Evolutionary conservation across 2,329 filamentous ascomycete species (phyloP).

Genomic region (Neonectria magnoliae): DNA sequence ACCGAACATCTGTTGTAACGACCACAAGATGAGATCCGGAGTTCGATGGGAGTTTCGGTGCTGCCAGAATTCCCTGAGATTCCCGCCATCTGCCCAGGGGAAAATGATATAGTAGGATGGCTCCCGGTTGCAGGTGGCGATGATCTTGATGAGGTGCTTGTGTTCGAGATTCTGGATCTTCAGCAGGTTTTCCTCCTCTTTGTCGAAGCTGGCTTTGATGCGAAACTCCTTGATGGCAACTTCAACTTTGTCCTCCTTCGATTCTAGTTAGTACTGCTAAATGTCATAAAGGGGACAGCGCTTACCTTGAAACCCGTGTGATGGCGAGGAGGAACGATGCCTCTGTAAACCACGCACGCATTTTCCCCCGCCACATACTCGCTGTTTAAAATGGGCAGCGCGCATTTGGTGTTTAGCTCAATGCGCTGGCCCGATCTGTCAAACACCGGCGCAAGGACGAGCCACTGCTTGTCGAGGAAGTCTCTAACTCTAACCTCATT

Average conservation of each 20-base stretch:
- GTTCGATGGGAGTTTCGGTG: not conserved
- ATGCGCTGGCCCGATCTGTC: not conserved
- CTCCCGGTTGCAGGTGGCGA: constrained; percentile 23
- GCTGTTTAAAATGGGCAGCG: constrained; percentile 12
- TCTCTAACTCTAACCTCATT: not conserved
- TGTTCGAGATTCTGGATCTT: constrained; percentile 13
- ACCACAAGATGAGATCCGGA: constrained; percentile 13
- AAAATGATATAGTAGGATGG: constrained; percentile 24
- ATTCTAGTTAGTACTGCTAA: not conserved
- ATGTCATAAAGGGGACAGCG: too few species aligned
- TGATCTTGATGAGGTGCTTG: constrained; percentile 20
- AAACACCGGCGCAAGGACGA: constrained; percentile 28
- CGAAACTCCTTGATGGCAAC: constrained; percentile 27
- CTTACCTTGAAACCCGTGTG: constrained; percentile 9
- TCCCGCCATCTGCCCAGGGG: constrained; percentile 33
- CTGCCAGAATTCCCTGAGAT: constrained; percentile 27
- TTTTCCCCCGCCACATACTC: not conserved
- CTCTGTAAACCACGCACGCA: constrained; percentile 14
- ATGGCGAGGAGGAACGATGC: constrained; percentile 15
- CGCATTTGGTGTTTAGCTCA: not conserved
- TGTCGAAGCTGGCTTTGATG: not conserved
- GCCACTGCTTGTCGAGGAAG: constrained; percentile 29
- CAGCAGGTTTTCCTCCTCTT: constrained; percentile 19
- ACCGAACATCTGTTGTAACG: constrained; percentile 28
- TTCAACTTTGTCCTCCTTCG: not conserved